These are phyloP conservation scores for Penicillium sp. DNA, from an alignment of 2,329 filamentous ascomycete genomes.

Conservation along the genomic window DNA sequence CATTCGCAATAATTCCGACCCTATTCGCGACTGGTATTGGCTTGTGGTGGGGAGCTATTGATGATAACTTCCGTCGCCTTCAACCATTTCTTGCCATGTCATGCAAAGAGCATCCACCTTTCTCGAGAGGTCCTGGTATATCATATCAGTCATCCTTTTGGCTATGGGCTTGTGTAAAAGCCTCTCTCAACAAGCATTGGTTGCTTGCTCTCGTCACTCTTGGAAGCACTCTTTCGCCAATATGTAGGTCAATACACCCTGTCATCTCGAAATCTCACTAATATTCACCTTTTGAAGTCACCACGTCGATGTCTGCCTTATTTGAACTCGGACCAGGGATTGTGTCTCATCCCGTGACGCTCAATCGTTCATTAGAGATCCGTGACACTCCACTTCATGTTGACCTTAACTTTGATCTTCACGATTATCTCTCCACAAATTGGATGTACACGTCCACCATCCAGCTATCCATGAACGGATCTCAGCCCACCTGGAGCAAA, in stretches of 20 bases:
- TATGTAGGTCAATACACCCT: slow-evolving; percentile 9
- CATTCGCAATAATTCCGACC: slow-evolving; percentile 17
- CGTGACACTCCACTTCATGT: slow-evolving; percentile 8
- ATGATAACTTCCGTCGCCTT: slow-evolving; percentile 15
- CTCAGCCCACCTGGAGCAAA: slow-evolving; percentile 18
- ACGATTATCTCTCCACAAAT: slow-evolving; percentile 2
- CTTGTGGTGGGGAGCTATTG: slow-evolving; percentile 18
- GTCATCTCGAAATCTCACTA: background rate
- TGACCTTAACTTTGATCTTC: too few relatives aligned
- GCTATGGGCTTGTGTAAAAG: slow-evolving; percentile 13
- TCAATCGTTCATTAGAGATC: slow-evolving; percentile 9
- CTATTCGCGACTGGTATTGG: slow-evolving; percentile 11
- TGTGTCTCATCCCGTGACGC: slow-evolving; percentile 3
- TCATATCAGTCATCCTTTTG: slow-evolving; percentile 17
- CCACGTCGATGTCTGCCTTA: slow-evolving; percentile 15
- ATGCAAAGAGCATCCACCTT: background rate
- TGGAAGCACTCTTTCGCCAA: slow-evolving; percentile 8
- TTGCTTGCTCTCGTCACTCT: slow-evolving; percentile 9
- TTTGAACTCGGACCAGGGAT: slow-evolving; percentile 12
- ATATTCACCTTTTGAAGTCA: slow-evolving; percentile 3
- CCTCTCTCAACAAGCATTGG: slow-evolving; percentile 14
- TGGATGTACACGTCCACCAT: slow-evolving; percentile 18
- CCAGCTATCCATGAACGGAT: slow-evolving; percentile 15
- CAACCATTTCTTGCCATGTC: slow-evolving; percentile 14
- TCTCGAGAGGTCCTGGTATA: slow-evolving; percentile 1